Base-by-base conservation (phyloP, 768 basidiomycete genomes). In the Sarcomyxa edulis region DNA sequence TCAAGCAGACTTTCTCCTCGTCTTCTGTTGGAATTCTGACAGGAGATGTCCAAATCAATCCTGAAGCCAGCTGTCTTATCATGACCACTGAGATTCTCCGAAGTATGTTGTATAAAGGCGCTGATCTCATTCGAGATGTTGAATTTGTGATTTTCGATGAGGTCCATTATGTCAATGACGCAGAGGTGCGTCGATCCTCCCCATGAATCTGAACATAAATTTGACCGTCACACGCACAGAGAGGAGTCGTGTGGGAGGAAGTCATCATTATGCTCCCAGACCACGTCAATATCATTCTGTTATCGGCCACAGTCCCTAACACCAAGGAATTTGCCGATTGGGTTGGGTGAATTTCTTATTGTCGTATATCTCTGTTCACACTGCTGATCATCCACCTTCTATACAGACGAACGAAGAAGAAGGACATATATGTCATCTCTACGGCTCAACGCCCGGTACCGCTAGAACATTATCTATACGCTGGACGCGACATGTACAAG, bases 101-200 rank as follows among this genome's bases (percentile, higher is more conserved):
- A 50, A 92, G 89, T 52, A 99, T 99, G 96, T 74, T 99, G 15
- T 97, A 97, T 65, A 95, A 98, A 59, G 96, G 96, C 2, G 96
- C 96, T 8, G 96, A 99, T 65, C 69, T 99, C 15, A 99, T 99
- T 50, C 79, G 96, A 23, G 96, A 99, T 58, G 95, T 99, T 35
- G 96, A 99, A 57, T 99, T 97, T 56, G 96, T 99, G 16, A 96
- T 99, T 44, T 99, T 99, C 54, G 96, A 99, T 55, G 96, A 99
- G 56, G 96, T 99, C 21, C 96, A 99, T 62, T 99, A 99, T 60
- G 94, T 99, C 37, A 99, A 98, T 54, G 96, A 99, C 57, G 87
- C 91, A 11, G 96, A 99, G 83, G 95, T 95, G 41, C 35, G 54
- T 49, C 24, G 39, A 35, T 40, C 39, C 16, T 21, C 21, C 32